Conservation (phyloP, 2,329 filamentous ascomycete species). For the Exophiala phaeomuriformis region DNA sequence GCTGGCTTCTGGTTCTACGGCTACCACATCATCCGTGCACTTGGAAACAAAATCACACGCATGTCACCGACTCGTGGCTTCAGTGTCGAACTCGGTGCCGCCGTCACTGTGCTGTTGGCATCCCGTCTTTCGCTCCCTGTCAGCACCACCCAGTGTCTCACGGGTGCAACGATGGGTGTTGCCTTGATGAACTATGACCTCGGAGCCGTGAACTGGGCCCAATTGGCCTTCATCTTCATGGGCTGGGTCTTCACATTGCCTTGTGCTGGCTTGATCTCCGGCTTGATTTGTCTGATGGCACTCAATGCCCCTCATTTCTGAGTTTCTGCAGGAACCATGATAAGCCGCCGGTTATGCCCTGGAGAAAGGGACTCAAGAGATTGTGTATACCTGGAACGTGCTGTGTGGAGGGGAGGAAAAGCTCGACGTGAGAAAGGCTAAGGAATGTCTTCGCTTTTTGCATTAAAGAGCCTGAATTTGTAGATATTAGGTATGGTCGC, state of each 20-base stretch:
- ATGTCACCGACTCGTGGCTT: slow-evolving; percentile 35
- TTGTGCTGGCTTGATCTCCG: slow-evolving; percentile 31
- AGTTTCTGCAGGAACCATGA: too few species aligned
- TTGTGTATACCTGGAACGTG: too few species aligned
- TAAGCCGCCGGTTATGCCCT: too few species aligned
- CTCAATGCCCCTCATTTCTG: background rate
- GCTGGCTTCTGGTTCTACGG: slow-evolving; percentile 38
- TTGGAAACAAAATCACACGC: slow-evolving; percentile 40
- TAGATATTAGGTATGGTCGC: too few species aligned
- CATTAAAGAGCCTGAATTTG: too few species aligned
- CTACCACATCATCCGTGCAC: slow-evolving; percentile 34
- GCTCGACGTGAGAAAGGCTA: too few species aligned
- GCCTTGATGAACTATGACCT: slow-evolving; percentile 35
- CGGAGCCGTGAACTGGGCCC: slow-evolving; percentile 40
- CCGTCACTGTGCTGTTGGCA: slow-evolving; percentile 35
- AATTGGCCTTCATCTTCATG: slow-evolving; percentile 38
- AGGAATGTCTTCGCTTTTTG: too few species aligned
- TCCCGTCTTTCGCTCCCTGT: slow-evolving; percentile 33
- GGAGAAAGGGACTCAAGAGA: too few species aligned
- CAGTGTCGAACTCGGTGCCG: slow-evolving; percentile 37
- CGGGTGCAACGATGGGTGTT: slow-evolving; percentile 33
- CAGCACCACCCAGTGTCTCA: slow-evolving; percentile 35
- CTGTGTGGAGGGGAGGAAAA: too few species aligned
- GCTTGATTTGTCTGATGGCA: background rate
- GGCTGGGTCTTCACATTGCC: slow-evolving; percentile 43